Percentiles rank a stretch among this genome's conserved stretches.
phyloP scores from a whole-genome alignment of 257 asterid species.

The Solanum tacnaense region DNA sequence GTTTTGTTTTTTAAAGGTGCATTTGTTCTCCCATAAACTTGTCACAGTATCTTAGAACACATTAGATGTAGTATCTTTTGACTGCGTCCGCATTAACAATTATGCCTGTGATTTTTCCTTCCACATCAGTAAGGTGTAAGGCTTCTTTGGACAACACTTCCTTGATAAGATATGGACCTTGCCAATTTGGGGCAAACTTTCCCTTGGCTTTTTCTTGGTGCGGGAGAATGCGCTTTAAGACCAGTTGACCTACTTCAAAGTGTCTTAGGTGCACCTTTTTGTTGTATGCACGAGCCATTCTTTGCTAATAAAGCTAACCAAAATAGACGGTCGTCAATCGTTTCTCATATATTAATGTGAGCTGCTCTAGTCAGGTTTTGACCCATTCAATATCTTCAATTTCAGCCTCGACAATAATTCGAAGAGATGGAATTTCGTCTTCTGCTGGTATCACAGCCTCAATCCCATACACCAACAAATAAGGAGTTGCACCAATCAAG shows the following conservation, averaged over 20 bases:
- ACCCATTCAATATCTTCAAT: neutral
- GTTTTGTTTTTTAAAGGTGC: too few relatives aligned
- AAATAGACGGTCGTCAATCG: fast-evolving
- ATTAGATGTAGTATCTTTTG: neutral
- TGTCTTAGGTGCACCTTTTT: neutral
- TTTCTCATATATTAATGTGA: neutral
- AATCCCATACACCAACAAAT: neutral
- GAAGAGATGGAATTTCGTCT: neutral
- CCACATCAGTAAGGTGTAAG: neutral
- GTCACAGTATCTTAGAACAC: too few relatives aligned
- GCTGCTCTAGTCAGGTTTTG: neutral
- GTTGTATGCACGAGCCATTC: neutral
- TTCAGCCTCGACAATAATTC: neutral
- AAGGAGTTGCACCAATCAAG: neutral
- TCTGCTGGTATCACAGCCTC: neutral
- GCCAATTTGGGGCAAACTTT: neutral
- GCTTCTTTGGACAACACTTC: neutral
- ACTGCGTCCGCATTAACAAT: neutral
- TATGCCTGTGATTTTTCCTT: neutral
- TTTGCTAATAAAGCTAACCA: neutral
- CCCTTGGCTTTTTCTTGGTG: neutral
- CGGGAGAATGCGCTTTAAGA: neutral
- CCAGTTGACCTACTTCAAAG: neutral
- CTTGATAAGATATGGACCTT: neutral
- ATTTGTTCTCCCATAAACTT: too few relatives aligned